Evolutionary conservation across 805 yeast species (phyloP), one percentile per base, ranked within the genome.

Genomic region (Yarrowia sp.): DNA sequence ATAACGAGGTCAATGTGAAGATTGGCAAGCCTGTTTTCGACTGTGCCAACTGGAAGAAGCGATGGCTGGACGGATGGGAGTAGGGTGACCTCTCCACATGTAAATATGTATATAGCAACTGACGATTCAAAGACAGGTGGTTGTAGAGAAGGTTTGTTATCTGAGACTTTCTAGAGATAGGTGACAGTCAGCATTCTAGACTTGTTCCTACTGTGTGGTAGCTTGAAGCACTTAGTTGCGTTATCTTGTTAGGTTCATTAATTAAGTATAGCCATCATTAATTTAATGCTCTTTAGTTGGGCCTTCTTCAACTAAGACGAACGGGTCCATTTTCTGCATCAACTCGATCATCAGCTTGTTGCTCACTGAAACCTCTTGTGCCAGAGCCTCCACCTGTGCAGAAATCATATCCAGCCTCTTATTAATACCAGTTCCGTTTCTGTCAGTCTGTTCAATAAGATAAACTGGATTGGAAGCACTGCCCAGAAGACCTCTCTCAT

Each of bases 51-150:
- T 95, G 99, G 99, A 87, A 87, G 73, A 85, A 89, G 71, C 85
- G 99, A 73, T 93, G 99, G 99, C 86, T 83, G 69, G 96, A 90
- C 70, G 98, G 98, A 0, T 92, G 97, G 97, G 88, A 88, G 84
- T 1, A 74, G 80, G n/a, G n/a, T n/a, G n/a, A n/a, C n/a, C 28
- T 82, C 17, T 18, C 14, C 11, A 8, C 45, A 2, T 58, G 64
- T 58, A 58, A 13, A 58, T 57, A 57, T 39, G 45, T 55, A 55
- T 15, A 39, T 55, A 55, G 18, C n/a, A 38, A 31, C 22, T 28
- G 32, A 9, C 15, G 17, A 42, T 13, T 42, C 38, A 10, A 35
- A 9, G 38, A 35, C 3, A 35, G 13, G 38, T 35, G 6, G 10
- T 35, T 35, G 13, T 35, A 11, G 10, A 11, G 10, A 35, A 35